These are phyloP conservation scores for Wickerhamomyces subpelliculosus DNA, from an alignment of 805 yeast genomes.

Conservation along the genomic window DNA sequence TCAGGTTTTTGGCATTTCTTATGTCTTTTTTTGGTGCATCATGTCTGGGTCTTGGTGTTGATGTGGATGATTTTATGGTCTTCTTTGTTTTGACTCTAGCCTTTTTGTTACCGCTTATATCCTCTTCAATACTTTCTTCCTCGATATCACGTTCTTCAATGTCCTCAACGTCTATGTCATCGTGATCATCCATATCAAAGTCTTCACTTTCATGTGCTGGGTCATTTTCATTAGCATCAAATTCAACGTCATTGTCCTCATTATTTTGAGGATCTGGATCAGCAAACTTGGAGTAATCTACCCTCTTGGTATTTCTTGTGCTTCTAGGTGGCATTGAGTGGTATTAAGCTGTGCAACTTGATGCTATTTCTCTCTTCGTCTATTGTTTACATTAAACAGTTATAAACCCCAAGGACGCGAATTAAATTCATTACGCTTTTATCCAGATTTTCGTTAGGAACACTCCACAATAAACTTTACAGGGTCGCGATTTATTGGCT, in stretches of 20 bases:
- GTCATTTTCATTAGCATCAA: neutral
- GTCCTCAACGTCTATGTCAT: slow-evolving; percentile 10
- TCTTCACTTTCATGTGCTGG: too few species aligned
- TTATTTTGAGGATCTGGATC: slow-evolving; percentile 4
- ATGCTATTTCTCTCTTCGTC: slow-evolving; percentile 5
- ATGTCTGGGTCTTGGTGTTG: slow-evolving; percentile 1
- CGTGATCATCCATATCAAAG: slow-evolving; percentile 5
- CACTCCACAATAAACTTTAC: too few species aligned
- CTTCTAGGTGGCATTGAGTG: too few species aligned
- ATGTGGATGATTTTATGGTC: slow-evolving; percentile 1
- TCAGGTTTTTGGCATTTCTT: slow-evolving; percentile 22
- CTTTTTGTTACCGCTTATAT: too few species aligned
- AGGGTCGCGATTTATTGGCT: too few species aligned
- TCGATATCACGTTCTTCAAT: slow-evolving; percentile 2
- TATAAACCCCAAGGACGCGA: too few species aligned
- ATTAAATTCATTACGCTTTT: too few species aligned
- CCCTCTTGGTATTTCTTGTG: too few species aligned
- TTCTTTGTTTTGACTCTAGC: slow-evolving; percentile 1
- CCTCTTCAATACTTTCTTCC: too few species aligned
- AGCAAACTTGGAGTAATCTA: slow-evolving; percentile 2
- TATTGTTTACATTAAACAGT: too few species aligned
- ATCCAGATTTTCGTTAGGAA: too few species aligned
- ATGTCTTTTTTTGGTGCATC: slow-evolving; percentile 14
- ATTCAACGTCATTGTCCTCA: slow-evolving; percentile 5
- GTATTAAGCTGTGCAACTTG: too few species aligned